These are phyloP conservation scores for Rosellinia necatrix DNA, from an alignment of 2,329 filamentous ascomycete genomes.

Conservation along the genomic window DNA sequence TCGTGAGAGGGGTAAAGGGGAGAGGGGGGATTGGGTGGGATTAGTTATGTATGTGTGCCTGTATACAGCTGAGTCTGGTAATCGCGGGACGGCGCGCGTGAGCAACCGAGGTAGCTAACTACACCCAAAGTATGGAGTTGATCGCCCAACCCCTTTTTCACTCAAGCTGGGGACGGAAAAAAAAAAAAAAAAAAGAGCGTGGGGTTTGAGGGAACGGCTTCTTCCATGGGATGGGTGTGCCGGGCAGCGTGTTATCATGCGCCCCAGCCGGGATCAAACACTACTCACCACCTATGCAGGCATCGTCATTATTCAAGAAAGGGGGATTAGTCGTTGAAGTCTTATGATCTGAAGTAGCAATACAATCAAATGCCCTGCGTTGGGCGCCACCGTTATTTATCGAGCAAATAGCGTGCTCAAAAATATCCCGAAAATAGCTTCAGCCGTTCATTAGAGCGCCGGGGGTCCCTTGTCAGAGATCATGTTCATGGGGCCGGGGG, in stretches of 20 bases:
- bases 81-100: neutral
- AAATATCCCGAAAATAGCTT: conserved; percentile 20
- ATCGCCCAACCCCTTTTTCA: neutral
- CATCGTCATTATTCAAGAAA: neutral
- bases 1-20: neutral
- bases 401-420: neutral
- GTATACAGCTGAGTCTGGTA: neutral
- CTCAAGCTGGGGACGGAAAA: no score
- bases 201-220: neutral
- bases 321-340: neutral
- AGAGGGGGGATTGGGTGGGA: neutral
- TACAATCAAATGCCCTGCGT: neutral
- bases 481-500: conserved; percentile 10
- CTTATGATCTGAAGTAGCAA: conserved; percentile 10
- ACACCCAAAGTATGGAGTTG: neutral
- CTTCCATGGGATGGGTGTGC: neutral
- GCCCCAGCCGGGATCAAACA: neutral
- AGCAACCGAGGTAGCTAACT: conserved; percentile 11
- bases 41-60: neutral
- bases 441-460: conserved; percentile 8
- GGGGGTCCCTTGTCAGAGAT: conserved; percentile 16
- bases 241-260: neutral
- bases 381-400: neutral
- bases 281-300: neutral
- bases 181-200: neutral